Evolutionary conservation across 2,329 filamentous ascomycete genomes (phyloP).

Genomic region (Chaetomium olivaceum): DNA sequence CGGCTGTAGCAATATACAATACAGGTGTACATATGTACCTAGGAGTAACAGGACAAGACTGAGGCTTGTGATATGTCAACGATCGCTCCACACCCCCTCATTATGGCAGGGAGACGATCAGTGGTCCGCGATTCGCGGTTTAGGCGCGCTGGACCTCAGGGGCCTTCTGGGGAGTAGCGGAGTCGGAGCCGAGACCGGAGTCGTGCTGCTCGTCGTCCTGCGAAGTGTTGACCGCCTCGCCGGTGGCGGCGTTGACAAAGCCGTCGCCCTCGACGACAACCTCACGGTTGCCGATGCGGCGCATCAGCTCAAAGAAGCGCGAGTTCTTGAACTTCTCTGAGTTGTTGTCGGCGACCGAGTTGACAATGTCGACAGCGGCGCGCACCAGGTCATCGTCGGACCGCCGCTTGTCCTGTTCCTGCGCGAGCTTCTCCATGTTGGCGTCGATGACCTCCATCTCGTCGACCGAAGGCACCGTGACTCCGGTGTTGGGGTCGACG

Average conservation of each 20-base stretch:
- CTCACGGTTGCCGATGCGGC: slow-evolving; percentile 69
- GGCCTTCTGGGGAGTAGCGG: not conserved
- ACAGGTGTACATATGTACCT: slow-evolving; percentile 6
- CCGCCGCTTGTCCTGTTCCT: slow-evolving; percentile 38
- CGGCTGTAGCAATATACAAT: slow-evolving; percentile 13
- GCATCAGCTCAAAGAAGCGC: slow-evolving; percentile 75
- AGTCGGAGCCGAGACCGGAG: not conserved
- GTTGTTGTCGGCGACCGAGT: slow-evolving; percentile 67
- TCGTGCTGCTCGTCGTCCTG: not conserved
- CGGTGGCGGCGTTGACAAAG: slow-evolving; percentile 37
- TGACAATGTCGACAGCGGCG: slow-evolving; percentile 70
- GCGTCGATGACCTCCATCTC: slow-evolving; percentile 32
- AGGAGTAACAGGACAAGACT: slow-evolving; percentile 4
- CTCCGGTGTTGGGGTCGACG: slow-evolving; percentile 12
- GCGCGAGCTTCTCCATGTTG: slow-evolving; percentile 32
- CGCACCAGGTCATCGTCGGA: slow-evolving; percentile 69
- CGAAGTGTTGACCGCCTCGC: slow-evolving; percentile 26
- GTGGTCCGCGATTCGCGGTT: not conserved
- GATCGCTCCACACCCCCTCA: not conserved
- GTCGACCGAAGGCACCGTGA: slow-evolving; percentile 23
- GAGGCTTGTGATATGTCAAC: not conserved
- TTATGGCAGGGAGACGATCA: not conserved
- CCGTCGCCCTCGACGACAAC: slow-evolving; percentile 66
- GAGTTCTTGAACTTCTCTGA: slow-evolving; percentile 77
- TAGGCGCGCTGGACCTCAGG: not conserved